phyloP scores from a whole-genome alignment of 2,329 filamentous ascomycete species.

The Trichoderma sp. region DNA sequence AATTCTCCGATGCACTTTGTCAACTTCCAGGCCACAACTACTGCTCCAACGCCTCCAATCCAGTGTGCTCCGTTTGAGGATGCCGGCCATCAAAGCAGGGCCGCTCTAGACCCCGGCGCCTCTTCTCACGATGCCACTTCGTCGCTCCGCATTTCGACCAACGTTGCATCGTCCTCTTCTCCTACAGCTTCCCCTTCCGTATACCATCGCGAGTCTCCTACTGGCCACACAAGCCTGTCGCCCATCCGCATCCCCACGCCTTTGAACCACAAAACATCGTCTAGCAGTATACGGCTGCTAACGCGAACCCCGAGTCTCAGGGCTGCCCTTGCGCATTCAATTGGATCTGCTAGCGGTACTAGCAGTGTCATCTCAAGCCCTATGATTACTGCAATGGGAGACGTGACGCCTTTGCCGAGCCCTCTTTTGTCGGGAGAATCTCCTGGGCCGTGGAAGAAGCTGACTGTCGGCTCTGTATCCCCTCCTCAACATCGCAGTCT shows the following conservation, averaged over 20 bases:
- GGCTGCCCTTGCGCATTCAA: constrained; percentile 49
- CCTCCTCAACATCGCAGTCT: constrained; percentile 34
- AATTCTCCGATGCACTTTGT: constrained; percentile 31
- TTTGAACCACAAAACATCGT: constrained; percentile 36
- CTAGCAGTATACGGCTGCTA: constrained; percentile 48
- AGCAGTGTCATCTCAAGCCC: constrained; percentile 73
- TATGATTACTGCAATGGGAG: constrained; percentile 72
- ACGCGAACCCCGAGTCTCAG: constrained; percentile 64
- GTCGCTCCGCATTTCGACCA: constrained; percentile 44
- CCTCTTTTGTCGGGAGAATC: constrained; percentile 68
- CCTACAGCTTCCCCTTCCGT: constrained; percentile 28
- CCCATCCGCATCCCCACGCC: constrained; percentile 34
- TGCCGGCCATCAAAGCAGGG: not conserved
- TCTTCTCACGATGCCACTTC: constrained; percentile 26
- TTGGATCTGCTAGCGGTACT: constrained; percentile 54
- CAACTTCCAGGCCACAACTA: constrained; percentile 35
- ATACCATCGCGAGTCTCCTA: constrained; percentile 40
- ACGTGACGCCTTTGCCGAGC: constrained; percentile 77
- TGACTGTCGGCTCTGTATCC: constrained; percentile 51
- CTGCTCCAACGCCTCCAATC: constrained; percentile 40
- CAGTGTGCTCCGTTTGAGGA: constrained; percentile 16
- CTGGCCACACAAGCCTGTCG: constrained; percentile 39
- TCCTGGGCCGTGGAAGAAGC: constrained; percentile 65
- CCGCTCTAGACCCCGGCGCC: constrained; percentile 2
- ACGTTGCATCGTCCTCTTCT: constrained; percentile 32